Evolutionary conservation across 176 grass and related monocot species (phyloP).

Genomic region (Phragmites australis): DNA sequence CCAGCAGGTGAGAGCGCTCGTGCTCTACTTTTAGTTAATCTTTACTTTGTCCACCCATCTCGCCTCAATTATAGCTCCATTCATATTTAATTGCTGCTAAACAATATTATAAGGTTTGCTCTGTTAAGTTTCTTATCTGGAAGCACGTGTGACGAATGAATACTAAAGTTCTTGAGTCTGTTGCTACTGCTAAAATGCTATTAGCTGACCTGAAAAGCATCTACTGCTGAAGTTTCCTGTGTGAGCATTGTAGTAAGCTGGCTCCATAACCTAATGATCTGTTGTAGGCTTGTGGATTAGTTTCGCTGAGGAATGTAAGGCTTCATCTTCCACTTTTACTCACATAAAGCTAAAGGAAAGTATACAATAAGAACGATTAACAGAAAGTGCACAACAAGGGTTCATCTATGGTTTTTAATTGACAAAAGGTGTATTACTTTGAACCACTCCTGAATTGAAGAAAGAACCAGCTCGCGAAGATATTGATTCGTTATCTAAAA

Average conservation of each 20-base stretch:
- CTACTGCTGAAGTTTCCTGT: constrained; percentile 24
- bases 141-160: constrained; percentile 13
- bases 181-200: constrained; percentile 33
- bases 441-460: too few species aligned
- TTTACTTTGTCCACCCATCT: constrained; percentile 26
- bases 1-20: background rate
- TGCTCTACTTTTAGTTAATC: constrained; percentile 10
- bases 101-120: constrained; percentile 34
- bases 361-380: constrained; percentile 1
- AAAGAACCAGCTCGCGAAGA: too few species aligned
- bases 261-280: constrained; percentile 30
- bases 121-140: constrained; percentile 46
- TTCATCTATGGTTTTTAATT: constrained; percentile 37
- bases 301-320: constrained; percentile 12
- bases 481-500: too few species aligned
- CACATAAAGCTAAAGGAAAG: constrained; percentile 34
- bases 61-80: constrained; percentile 9
- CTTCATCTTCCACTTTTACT: constrained; percentile 36
- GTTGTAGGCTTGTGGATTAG: constrained; percentile 21
- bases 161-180: constrained; percentile 17
- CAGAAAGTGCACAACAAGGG: constrained; percentile 7
- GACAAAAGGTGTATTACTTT: constrained; percentile 47
- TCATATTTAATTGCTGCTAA: constrained; percentile 39
- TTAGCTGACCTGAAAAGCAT: constrained; percentile 38
- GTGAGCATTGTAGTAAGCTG: constrained; percentile 1